Percentiles rank a stretch among this genome's conserved stretches.
Evolutionary conservation across 768 basidiomycete genomes (phyloP).

Genomic region (Fibroporia radiculosa): DNA sequence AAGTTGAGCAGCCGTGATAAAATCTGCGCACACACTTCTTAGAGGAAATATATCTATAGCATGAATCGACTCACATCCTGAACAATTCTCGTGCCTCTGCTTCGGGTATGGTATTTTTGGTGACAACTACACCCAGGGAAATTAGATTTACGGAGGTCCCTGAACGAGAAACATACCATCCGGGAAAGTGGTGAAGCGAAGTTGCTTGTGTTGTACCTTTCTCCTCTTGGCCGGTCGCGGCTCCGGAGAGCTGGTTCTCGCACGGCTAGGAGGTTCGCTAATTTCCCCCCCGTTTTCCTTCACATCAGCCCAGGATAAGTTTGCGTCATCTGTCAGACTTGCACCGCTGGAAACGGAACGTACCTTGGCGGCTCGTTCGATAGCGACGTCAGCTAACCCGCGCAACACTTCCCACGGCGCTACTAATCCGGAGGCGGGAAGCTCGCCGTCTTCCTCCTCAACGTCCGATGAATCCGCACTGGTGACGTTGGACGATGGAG

Average conservation of each 20-base stretch:
- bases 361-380: slow-evolving; percentile 72
- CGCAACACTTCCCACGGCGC: slow-evolving; percentile 84
- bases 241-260: slow-evolving; percentile 67
- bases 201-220: slow-evolving; percentile 57
- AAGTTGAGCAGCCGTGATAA: slow-evolving; percentile 88
- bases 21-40: slow-evolving; percentile 43
- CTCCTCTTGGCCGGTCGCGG: slow-evolving; percentile 63
- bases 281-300: slow-evolving; percentile 75
- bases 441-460: slow-evolving; percentile 79
- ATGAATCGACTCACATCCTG: slow-evolving; percentile 51
- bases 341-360: not conserved
- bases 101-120: slow-evolving; percentile 74
- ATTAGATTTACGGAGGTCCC: not conserved
- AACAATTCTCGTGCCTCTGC: slow-evolving; percentile 82
- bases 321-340: slow-evolving; percentile 5
- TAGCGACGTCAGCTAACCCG: slow-evolving; percentile 75
- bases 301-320: slow-evolving; percentile 1
- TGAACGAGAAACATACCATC: slow-evolving; percentile 48
- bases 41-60: not conserved
- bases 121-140: slow-evolving; percentile 52
- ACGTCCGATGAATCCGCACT: slow-evolving; percentile 78
- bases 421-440: slow-evolving; percentile 74
- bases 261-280: slow-evolving; percentile 69
- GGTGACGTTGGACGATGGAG: slow-evolving; percentile 57
- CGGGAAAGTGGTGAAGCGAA: slow-evolving; percentile 57